Evolutionary conservation across 768 basidiomycete genomes (phyloP), one percentile per base, ranked within the genome.

Genomic region (Leccinum olivaceopallidum): DNA sequence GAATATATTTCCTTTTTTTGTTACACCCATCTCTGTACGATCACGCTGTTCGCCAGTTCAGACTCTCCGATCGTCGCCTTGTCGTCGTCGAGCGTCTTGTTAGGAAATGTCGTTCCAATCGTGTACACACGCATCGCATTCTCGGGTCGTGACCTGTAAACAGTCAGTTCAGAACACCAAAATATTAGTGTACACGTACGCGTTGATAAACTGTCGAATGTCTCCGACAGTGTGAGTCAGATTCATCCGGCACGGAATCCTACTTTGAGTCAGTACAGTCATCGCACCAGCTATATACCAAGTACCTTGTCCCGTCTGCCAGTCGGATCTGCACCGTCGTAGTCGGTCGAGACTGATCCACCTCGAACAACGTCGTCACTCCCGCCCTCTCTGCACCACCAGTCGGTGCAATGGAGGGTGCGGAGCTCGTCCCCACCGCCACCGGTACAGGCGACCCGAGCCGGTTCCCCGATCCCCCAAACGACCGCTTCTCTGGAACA

Each of bases 271-370:
- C 12, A 6, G 5, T 14, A 37, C 10, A 26, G 14, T 22, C 44
- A 12, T 12, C 28, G 26, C 20, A 4, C n/a, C 20, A 67, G 75
- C 6, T 63, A 90, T 91, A 92, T 84, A 4, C n/a, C n/a, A 66
- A 75, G 6, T 63, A 90, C 91, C 92, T 84, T 18, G 93, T 91
- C 9, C 96, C 96, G 74, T 96, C 95, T 10, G 91, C 92, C 57
- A 98, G 70, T 57, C 97, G 81, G 59, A 98, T 83, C 77, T 98
- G 97, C 12, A 98, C 80, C 72, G 86, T 92, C 47, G 95, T 97
- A 52, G 87, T 90, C 6, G 96, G 95, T 72, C 82, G 79, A 16
- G 77, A 83, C 72, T 85, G 84, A 70, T 98, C 94, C 9, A 34
- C 34, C 34, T 34, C 34, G 34, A 34, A 34, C 34, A 34, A 13